Base-by-base conservation (phyloP, 2,329 filamentous ascomycete genomes). In the Shiraia bambusicola region DNA sequence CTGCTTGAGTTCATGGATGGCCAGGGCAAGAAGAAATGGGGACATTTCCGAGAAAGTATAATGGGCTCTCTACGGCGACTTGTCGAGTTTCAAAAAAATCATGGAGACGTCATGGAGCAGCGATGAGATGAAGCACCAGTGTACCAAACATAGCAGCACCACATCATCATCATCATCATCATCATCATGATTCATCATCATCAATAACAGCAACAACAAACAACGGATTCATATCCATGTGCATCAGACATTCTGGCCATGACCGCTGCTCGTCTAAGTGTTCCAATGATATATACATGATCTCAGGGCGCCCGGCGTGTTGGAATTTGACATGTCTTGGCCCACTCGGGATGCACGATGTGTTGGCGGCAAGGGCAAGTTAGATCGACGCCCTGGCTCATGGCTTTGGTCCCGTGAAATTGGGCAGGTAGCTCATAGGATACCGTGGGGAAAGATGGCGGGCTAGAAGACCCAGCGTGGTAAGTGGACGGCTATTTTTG, bases 381-480 rank as follows among this genome's bases (percentile, higher is more conserved):
- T 35, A 47, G 56, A 64, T 58, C 49, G 52, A 48, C 55, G 49
- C 48, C 51, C 45, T 48, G 26, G 34, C 52, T 47, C 52, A 42
- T 52, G 19, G 49, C n/a, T 33, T 28, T 34, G 45, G 42, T 56
- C 49, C 66, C 66, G 52, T 47, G 49, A 55, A 48, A 37, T 47
- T 57, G 66, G 66, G 49, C 58, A 52, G 25, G 50, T 43, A 49
- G 51, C 54, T 66, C 49, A 69, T 67, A 67, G 66, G 65, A 42
- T 68, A 69, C 65, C 65, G 36, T 26, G 32, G 27, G 26, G 34
- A 42, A 45, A 48, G 47, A 34, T 8, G 8, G 34, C 15, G 37
- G 37, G 45, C 45, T 45, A 45, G 44, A 42, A 49, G 39, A 42
- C 42, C 33, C 37, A 30, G 28, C 27, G 40, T 40, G 47, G 44